A percentile compares a stretch with the other conserved stretches of the same genome.
phyloP scores from a whole-genome alignment of 495 filamentous ascomycete species.

The Tuber aestivum region DNA sequence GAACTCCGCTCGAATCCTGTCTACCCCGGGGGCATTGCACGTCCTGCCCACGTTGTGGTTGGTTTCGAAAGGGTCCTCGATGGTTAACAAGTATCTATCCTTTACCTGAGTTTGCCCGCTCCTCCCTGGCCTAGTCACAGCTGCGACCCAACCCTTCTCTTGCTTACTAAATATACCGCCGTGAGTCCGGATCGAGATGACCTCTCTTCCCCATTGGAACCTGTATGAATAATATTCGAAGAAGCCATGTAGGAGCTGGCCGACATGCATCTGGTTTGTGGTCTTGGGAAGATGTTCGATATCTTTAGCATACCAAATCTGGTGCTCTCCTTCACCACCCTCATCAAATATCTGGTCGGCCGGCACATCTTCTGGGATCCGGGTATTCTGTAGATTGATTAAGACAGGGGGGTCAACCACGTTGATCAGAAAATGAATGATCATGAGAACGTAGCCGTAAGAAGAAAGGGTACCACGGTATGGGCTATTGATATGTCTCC shows the following conservation, averaged over 20 bases:
- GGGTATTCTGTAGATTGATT: slow-evolving; percentile 63
- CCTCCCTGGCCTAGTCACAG: slow-evolving; percentile 50
- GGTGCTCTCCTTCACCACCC: slow-evolving; percentile 27
- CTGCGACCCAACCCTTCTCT: slow-evolving; percentile 70
- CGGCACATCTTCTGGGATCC: slow-evolving; percentile 22
- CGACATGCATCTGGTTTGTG: slow-evolving; percentile 46
- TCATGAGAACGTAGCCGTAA: slow-evolving; percentile 87
- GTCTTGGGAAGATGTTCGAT: slow-evolving; percentile 12
- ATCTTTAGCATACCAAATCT: slow-evolving; percentile 38
- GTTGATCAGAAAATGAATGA: slow-evolving; percentile 83
- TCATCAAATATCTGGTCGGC: slow-evolving; percentile 39
- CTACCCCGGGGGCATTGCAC: slow-evolving; percentile 60
- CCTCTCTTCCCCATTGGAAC: slow-evolving; percentile 66
- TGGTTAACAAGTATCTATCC: slow-evolving; percentile 74
- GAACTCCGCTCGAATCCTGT: slow-evolving; percentile 72
- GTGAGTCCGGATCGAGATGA: slow-evolving; percentile 63
- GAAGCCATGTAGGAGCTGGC: slow-evolving; percentile 64
- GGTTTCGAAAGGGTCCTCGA: slow-evolving; percentile 81
- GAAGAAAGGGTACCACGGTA: slow-evolving; percentile 75
- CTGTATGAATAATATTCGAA: slow-evolving; percentile 71
- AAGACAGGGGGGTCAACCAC: slow-evolving; percentile 68
- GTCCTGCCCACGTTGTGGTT: slow-evolving; percentile 79
- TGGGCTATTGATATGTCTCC: slow-evolving; percentile 70
- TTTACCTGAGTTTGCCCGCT: slow-evolving; percentile 47
- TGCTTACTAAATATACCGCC: slow-evolving; percentile 64